Percentiles rank a stretch among this genome's conserved stretches.
These are phyloP conservation scores for Butyriboletus regius DNA, from an alignment of 1,284 basidiomycete species.

Conservation along the genomic window DNA sequence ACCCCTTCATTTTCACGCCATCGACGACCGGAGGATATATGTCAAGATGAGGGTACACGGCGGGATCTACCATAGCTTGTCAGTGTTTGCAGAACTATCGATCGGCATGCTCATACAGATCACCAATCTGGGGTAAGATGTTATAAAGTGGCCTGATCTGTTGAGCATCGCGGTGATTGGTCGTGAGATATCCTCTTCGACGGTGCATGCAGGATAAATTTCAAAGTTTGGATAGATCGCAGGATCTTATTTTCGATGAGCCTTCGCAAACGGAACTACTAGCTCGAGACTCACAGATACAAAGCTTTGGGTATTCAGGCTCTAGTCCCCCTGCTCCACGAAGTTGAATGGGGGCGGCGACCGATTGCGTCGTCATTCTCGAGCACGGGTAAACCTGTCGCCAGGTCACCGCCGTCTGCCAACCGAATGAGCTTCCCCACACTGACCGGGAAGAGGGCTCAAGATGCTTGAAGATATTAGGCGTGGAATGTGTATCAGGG, in stretches of 20 bases:
- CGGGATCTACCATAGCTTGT: constrained; percentile 31
- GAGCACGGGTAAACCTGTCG: constrained; percentile 17
- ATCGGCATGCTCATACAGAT: constrained; percentile 20
- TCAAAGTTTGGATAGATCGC: constrained; percentile 25
- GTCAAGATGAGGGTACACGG: constrained; percentile 43
- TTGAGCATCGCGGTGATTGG: constrained; percentile 1
- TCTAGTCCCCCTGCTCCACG: constrained; percentile 9
- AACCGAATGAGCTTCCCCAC: constrained; percentile 21
- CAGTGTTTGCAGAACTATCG: constrained; percentile 6
- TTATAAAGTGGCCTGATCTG: not conserved
- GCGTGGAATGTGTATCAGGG: constrained; percentile 37
- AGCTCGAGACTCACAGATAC: constrained; percentile 21
- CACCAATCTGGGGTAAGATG: constrained; percentile 15
- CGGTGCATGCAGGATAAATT: constrained; percentile 22
- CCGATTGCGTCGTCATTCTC: not conserved
- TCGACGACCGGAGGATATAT: constrained; percentile 34
- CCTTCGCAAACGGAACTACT: not conserved
- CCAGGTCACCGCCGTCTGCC: constrained; percentile 17
- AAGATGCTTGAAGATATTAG: not conserved
- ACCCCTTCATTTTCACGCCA: not conserved
- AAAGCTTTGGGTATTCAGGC: constrained; percentile 17
- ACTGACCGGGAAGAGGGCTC: not conserved
- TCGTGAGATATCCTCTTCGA: constrained; percentile 1
- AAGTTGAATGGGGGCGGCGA: constrained; percentile 8
- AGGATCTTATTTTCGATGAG: constrained; percentile 24